Evolutionary conservation across 345 rosid genomes (phyloP), one percentile per base, ranked within the genome.

Genomic region (Heritiera fomes): DNA sequence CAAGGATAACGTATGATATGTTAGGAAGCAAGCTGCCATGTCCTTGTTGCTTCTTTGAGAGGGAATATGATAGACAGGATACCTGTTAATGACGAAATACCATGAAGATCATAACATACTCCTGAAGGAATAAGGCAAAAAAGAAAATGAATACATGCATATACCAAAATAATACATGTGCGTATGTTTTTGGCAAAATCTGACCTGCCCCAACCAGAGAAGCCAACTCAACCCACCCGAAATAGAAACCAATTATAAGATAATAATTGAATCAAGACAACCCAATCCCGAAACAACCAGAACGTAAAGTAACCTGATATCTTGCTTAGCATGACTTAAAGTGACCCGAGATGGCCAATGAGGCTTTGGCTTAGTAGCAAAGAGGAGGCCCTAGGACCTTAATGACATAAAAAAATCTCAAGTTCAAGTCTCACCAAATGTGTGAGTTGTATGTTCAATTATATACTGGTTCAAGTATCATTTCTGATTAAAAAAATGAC

Each of bases 41-140:
- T 92, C 97, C 84, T 91, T 89, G 68, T 88, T 85, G 56, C 73
- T 83, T 79, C 82, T 85, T 64, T 80, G 68, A 30, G 84, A 79
- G 17, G 97, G 97, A 80, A 93, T 90, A 61, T 85, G 90, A 83
- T 92, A 93, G 20, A 93, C 92, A 1, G 97, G 97, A 72, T 93
- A 91, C 98, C 96, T 93, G 75, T 62, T 6, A 43, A 49, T n/a
- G 23, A 76, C 46, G 12, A 12, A 64, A 41, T 15, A 61, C 11
- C 41, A 53, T 3, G 17, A 49, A 11, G 53, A 49, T 13, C 53
- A 49, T 49, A 12, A 49, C 53, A 12, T 49, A 13, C 15, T 3
- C 53, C 53, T 11, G 12, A 49, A 49, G 12, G 52, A 47, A 40
- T 9, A 75, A 70, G 17, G 43, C n/a, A 38, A 64, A 46, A 38